Percentiles rank a stretch among this genome's conserved stretches.
phyloP scores from a whole-genome alignment of 208 protist species.

The Balamuthia mandrillaris region DNA sequence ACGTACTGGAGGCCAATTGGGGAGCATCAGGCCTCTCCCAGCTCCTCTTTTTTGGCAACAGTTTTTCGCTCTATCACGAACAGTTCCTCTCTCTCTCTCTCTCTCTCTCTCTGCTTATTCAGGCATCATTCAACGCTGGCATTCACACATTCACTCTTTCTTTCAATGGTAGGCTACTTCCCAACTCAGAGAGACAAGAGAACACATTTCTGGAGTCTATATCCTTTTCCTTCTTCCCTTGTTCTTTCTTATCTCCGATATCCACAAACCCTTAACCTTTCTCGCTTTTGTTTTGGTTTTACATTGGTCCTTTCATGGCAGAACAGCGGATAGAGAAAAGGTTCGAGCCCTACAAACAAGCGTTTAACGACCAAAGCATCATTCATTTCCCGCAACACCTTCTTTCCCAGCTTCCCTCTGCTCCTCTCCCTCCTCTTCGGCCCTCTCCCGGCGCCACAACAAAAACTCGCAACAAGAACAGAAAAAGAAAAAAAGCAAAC shows the following conservation, averaged over 20 bases:
- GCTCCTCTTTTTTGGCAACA: slow-evolving; percentile 6
- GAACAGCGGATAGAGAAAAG: neutral
- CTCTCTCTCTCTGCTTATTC: neutral
- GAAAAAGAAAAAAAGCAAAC: too few relatives aligned
- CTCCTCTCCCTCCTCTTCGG: too few relatives aligned
- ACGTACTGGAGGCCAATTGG: slow-evolving; percentile 2
- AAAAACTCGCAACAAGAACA: too few relatives aligned
- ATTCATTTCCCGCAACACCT: neutral
- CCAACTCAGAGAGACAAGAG: neutral
- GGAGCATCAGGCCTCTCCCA: neutral
- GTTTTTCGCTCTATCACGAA: slow-evolving; percentile 1
- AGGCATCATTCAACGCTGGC: neutral
- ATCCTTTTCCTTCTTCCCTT: neutral
- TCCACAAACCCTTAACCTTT: neutral
- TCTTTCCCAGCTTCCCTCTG: too few relatives aligned
- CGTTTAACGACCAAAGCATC: slow-evolving; percentile 1
- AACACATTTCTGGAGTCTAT: neutral
- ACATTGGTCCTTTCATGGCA: neutral
- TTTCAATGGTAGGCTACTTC: neutral
- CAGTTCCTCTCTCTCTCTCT: neutral
- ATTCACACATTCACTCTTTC: neutral
- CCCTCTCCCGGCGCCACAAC: too few relatives aligned
- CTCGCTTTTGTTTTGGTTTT: neutral
- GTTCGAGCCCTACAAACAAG: neutral
- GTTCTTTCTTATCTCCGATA: neutral